These are phyloP conservation scores for Arthrobotrys sphaeroides DNA, from an alignment of 2,329 filamentous ascomycete species.

Conservation along the genomic window DNA sequence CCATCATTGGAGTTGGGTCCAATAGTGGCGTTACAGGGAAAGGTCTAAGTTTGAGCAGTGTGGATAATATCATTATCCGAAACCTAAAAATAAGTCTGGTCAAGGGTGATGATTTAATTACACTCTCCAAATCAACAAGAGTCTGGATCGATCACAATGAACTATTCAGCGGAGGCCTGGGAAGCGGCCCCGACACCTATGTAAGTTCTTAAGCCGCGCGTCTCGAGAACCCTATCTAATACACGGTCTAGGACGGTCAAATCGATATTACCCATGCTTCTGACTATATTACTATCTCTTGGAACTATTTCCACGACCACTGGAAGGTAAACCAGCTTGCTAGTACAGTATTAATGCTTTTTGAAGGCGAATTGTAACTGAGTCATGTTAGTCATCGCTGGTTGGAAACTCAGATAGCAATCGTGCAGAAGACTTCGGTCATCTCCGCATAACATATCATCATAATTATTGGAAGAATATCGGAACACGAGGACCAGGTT, in stretches of 20 bases:
- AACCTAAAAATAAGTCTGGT: conserved; percentile 61
- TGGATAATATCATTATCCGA: conserved; percentile 62
- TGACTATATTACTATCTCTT: conserved; percentile 64
- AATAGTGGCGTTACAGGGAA: conserved; percentile 61
- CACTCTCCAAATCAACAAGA: conserved; percentile 63
- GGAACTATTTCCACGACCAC: conserved; percentile 66
- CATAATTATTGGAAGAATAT: conserved; percentile 65
- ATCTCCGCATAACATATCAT: conserved; percentile 66
- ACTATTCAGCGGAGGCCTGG: conserved; percentile 63
- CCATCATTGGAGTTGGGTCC: conserved; percentile 61
- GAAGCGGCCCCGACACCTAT: conserved; percentile 61
- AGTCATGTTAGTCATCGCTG: conserved; percentile 62
- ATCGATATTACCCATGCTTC: conserved; percentile 64
- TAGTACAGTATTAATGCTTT: neutral
- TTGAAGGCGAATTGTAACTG: conserved; percentile 60
- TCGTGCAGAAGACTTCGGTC: conserved; percentile 68
- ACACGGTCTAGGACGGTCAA: conserved; percentile 62
- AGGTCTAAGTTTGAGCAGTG: conserved; percentile 60
- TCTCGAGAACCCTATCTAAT: neutral
- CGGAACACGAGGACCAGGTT: conserved; percentile 63
- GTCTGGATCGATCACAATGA: conserved; percentile 66
- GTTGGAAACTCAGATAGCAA: conserved; percentile 71
- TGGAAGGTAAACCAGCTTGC: conserved; percentile 63
- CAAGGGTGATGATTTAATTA: conserved; percentile 63
- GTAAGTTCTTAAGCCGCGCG: conserved; percentile 53